Evolutionary conservation across 129 eudicot genomes (phyloP).

Genomic region (Artemisia argyi): DNA sequence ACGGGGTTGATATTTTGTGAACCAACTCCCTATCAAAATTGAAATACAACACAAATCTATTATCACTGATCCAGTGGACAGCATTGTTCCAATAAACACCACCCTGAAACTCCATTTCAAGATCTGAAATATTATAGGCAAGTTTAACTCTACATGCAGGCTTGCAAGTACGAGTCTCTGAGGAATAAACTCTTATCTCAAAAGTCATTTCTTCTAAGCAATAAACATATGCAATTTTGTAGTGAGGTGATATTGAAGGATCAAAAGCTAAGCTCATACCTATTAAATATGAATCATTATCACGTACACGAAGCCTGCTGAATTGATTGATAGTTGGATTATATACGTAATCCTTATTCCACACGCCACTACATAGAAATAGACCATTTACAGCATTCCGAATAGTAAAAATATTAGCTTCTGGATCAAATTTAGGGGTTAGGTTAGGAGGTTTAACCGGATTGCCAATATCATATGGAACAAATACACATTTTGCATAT

Average conservation of each 20-base stretch:
- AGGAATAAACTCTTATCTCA: background rate
- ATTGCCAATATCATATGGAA: background rate
- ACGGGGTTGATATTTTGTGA: background rate
- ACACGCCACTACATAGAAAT: background rate
- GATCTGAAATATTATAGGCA: too few relatives aligned
- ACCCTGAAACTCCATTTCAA: background rate
- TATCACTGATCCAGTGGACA: background rate
- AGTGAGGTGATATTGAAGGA: background rate
- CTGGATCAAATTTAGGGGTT: background rate
- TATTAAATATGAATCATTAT: background rate
- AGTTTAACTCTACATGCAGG: background rate
- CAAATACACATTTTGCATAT: background rate
- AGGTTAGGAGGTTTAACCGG: background rate
- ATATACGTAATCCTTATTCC: background rate
- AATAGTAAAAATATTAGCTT: background rate
- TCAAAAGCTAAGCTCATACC: slow-evolving; percentile 3
- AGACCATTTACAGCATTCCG: background rate
- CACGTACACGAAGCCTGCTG: background rate
- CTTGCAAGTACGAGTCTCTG: background rate
- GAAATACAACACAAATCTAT: background rate
- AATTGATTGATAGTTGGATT: slow-evolving; percentile 9
- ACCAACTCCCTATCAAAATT: background rate
- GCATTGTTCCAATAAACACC: slow-evolving; percentile 12
- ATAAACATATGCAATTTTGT: background rate
- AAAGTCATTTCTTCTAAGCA: background rate